Evolutionary conservation across 2,329 filamentous ascomycete genomes (phyloP), one percentile per base, ranked within the genome.

Genomic region (Hypoxylon sp.): DNA sequence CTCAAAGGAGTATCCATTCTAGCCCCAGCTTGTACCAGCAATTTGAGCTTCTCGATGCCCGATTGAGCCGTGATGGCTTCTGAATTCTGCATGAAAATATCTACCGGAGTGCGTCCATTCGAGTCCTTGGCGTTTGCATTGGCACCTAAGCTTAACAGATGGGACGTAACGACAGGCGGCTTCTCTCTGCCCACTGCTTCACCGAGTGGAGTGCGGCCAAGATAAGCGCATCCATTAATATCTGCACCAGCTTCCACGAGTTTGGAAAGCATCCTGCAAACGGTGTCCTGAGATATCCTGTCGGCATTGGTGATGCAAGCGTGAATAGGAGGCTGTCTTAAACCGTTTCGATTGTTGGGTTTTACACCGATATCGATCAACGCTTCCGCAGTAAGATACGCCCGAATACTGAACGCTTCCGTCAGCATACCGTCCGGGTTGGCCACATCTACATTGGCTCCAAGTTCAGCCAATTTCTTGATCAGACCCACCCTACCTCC

Each of bases 341-440:
- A 11, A 13, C 11, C 0, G 34, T n/a, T 2, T 6, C 11, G 34
- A 17, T 9, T 5, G n/a, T 13, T 14, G 1, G 43, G 25, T 5
- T 25, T 21, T 6, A 34, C 53, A 10, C 64, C 60, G 17, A 43
- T 49, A 51, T 63, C 49, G 17, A 67, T 43, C n/a, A 67, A 28
- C 21, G 11, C 36, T 5, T 9, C 1, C 5, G 55, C 60, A 3
- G 30, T 21, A 7, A 17, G 28, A 9, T 52, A 62, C 1, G 7
- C 5, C 13, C 30, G 21, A 9, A n/a, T 0, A 11, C 5, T 1
- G 2, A 67, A 6, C 17, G 50, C 60, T 10, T 7, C 0, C 3
- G 28, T 34, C n/a, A 67, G 13, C 1, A 19, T 45, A 17, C 17
- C 6, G 1, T 14, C 10, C 7, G 2, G 2, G n/a, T 3, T 2